Evolutionary conservation across 2,329 filamentous ascomycete species (phyloP), one percentile per base, ranked within the genome.

Genomic region (Calonectria pauciramosa): DNA sequence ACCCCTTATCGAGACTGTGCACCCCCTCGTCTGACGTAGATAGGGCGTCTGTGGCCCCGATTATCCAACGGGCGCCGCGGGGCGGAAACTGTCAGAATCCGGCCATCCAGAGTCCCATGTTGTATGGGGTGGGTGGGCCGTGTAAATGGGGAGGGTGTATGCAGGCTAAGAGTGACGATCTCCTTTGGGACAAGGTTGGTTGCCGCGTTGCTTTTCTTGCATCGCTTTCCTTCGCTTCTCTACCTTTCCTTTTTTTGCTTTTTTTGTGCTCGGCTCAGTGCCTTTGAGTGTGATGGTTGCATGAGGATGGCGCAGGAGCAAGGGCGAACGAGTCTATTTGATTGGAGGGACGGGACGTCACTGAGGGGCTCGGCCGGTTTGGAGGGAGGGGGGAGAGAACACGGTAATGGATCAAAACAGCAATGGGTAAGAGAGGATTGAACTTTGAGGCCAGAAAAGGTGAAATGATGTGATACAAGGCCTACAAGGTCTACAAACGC

Each of bases 401-500:
- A 23, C 13, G 11, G 32, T 6, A n/a, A 38, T 36, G 32, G 56
- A 60, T 34, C n/a, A 34, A 59, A 36, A 59, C 20, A 60, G 10
- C n/a, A 5, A 26, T 14, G 11, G 34, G 26, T 16, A 38, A 26
- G 4, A n/a, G 56, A 38, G 54, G 54, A 41, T 41, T 10, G 56
- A 60, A 60, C n/a, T 60, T 36, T 60, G 56, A 60, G 56, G 56
- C 56, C 56, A 60, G 56, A 41, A 38, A 59, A 18, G 20, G 34
- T 23, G 14, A 59, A 23, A 8, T 14, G 34, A 36, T 59, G 54
- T 38, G 54, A 52, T 52, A 26, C 23, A n/a, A 60, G 18, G 7
- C 4, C 20, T 13, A 23, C 44, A 47, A 6, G n/a, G n/a, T 13
- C 20, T 23, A 60, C 56, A 2, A 16, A 14, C 13, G 23, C n/a